Base-by-base conservation (phyloP, 345 rosid species). In the Syzygium grande region DNA sequence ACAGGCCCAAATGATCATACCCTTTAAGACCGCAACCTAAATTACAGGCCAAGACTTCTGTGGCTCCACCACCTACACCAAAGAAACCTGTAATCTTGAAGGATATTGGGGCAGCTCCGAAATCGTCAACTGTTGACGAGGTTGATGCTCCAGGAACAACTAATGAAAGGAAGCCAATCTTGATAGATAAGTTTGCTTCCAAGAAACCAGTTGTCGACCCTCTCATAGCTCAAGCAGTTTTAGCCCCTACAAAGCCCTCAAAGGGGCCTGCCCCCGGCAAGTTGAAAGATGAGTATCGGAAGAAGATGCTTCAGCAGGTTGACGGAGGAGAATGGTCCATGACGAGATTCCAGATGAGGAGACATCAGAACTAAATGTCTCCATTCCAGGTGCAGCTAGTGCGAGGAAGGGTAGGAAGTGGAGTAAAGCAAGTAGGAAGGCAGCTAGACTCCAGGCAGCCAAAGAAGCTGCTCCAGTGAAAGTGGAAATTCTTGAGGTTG, bases 381-480 rank as follows among this genome's bases (percentile, higher is more conserved):
- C 94, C 51, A 92, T 94, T 89, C 95, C 95, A 84, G 95, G 97
- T 88, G 92, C 95, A 58, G 86, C 89, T 51, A 86, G 53, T 7
- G 94, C 92, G 23, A 94, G 97, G 89, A 98, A 94, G 93, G 99
- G 99, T 91, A 94, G 99, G 93, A 98, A 96, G 92, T 96, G 99
- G 99, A 98, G 92, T 92, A 98, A 96, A 93, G 99, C 99, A 77
- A 94, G 97, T 87, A 90, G 99, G 91, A 98, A 93, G 93, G 99
- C 99, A 73, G 99, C 95, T 53, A 95, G 93, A 86, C 92, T 95
- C 77, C 97, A 92, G 93, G 99, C 99, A 90, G 99, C 96, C 59
- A 95, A 90, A 90, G 99, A 96, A 21, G 97, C 99, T 27, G 99
- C 99, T 86, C 99, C 99, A 55, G 97, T 98, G 87, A 98, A 93